Conservation (phyloP, 2,329 filamentous ascomycete species). For the Madurella mycetomatis region DNA sequence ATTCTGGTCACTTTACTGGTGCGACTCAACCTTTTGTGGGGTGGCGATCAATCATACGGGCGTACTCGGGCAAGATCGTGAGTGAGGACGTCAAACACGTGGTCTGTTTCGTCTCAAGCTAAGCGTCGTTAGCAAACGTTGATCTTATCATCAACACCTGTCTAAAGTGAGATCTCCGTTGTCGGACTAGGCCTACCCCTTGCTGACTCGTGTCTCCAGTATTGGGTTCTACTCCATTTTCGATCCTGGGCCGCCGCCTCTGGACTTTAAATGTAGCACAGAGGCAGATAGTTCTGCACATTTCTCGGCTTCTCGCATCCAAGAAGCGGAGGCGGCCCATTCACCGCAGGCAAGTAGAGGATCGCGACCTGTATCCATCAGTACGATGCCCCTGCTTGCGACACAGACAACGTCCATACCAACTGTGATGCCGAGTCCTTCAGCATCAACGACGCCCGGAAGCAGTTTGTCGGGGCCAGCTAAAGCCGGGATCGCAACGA, state of each 20-base stretch:
- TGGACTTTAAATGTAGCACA: slow-evolving; percentile 27
- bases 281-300: slow-evolving; percentile 1
- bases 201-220: slow-evolving; percentile 24
- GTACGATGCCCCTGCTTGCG: background rate
- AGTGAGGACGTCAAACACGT: slow-evolving; percentile 25
- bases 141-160: slow-evolving; percentile 49
- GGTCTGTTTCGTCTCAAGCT: slow-evolving; percentile 19
- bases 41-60: slow-evolving; percentile 34
- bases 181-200: background rate
- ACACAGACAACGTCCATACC: background rate
- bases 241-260: slow-evolving; percentile 36
- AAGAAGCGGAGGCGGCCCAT: slow-evolving; percentile 1
- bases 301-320: slow-evolving; percentile 10
- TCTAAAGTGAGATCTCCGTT: slow-evolving; percentile 39
- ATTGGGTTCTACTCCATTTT: slow-evolving; percentile 29
- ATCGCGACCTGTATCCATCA: background rate
- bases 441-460: slow-evolving; percentile 24
- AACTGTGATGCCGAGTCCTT: background rate
- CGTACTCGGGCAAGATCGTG: slow-evolving; percentile 41
- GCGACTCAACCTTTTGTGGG: slow-evolving; percentile 48
- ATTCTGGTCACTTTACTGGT: slow-evolving; percentile 48
- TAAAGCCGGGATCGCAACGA: slow-evolving; percentile 44
- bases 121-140: slow-evolving; percentile 41
- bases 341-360: background rate
- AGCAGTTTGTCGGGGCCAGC: slow-evolving; percentile 35